Percentiles rank a stretch among this genome's conserved stretches.
Conservation (phyloP, 192 early-diverging fungal species). For the Coemansia guatemalensis region DNA sequence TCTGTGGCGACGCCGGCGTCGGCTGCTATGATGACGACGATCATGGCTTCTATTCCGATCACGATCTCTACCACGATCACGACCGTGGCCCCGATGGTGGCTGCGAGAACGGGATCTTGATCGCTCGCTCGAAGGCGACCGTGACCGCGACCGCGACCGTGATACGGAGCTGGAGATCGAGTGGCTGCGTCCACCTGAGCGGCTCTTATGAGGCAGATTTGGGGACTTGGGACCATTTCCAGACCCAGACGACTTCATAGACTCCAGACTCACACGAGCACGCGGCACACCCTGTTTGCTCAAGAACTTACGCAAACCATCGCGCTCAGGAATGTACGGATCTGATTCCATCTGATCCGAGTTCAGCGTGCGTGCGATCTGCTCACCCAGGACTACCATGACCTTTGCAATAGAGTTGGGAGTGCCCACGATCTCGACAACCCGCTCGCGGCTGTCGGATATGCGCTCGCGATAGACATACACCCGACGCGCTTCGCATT, state of each 20-base stretch:
- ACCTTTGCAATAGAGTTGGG: conserved; percentile 35
- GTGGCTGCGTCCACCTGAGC: conserved; percentile 17
- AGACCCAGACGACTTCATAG: conserved; percentile 26
- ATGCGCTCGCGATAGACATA: conserved; percentile 57
- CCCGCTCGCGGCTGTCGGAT: conserved; percentile 51
- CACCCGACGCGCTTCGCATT: conserved; percentile 45
- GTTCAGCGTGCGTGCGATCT: conserved; percentile 43
- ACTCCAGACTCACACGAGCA: conserved; percentile 36
- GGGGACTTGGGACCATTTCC: conserved; percentile 8
- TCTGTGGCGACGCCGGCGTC: conserved; percentile 15
- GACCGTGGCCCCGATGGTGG: conserved; percentile 6
- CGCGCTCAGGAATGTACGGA: conserved; percentile 47
- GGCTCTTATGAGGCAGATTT: conserved; percentile 6
- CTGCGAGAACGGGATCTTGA: conserved; percentile 28
- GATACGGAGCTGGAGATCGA: conserved; percentile 15
- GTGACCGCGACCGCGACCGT: conserved; percentile 10
- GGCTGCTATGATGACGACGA: conserved; percentile 14
- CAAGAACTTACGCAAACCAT: conserved; percentile 51
- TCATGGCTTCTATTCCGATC: neutral
- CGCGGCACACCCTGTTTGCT: conserved; percentile 51
- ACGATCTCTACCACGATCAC: conserved; percentile 16
- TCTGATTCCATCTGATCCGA: conserved; percentile 47
- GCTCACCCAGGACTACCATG: conserved; percentile 41
- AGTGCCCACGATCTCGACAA: conserved; percentile 53
- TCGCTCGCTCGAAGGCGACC: conserved; percentile 22